A percentile compares a stretch with the other conserved stretches of the same genome.
phyloP scores from a whole-genome alignment of 2,329 filamentous ascomycete genomes.

The Ophiocordyceps camponoti-saundersi region DNA sequence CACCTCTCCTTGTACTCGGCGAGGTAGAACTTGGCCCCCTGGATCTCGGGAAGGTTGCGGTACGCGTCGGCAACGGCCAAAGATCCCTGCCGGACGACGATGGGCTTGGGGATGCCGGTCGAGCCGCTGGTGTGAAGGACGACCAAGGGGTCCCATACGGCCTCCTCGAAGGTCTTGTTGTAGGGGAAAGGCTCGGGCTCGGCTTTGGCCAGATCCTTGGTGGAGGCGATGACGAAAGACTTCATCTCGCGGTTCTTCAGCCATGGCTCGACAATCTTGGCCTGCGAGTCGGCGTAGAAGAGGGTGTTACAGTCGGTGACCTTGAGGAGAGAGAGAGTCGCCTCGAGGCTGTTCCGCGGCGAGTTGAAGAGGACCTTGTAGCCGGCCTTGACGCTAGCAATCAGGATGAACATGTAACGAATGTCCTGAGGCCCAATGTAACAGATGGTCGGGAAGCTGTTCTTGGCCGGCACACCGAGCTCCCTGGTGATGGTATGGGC shows the following conservation, averaged over 20 bases:
- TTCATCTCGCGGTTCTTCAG: constrained; percentile 13
- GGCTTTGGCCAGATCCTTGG: constrained; percentile 17
- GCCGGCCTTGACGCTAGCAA: constrained; percentile 4
- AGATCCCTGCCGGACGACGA: constrained; percentile 21
- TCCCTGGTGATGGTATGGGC: constrained; percentile 19
- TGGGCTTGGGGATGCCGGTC: constrained; percentile 11
- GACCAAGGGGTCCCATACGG: constrained; percentile 2
- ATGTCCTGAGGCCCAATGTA: constrained; percentile 13
- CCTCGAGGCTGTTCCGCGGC: constrained; percentile 4
- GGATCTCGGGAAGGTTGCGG: constrained; percentile 7
- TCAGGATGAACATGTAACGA: constrained; percentile 4
- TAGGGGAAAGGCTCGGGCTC: constrained; percentile 11
- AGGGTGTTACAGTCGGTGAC: constrained; percentile 23
- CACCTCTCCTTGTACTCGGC: constrained; percentile 1
- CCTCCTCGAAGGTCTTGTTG: constrained; percentile 3
- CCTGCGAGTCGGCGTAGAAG: constrained; percentile 8
- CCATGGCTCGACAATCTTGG: constrained; percentile 4
- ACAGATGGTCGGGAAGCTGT: constrained; percentile 15
- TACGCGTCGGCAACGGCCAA: constrained; percentile 16
- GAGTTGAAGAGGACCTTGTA: constrained; percentile 4
- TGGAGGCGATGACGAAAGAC: constrained; percentile 13
- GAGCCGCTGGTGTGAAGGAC: constrained; percentile 5
- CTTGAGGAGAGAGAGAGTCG: constrained; percentile 19
- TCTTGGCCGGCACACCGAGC: constrained; percentile 8
- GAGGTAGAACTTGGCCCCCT: neutral